Conservation (phyloP, 164 flowering plant species). For the Brasenia schreberi region DNA sequence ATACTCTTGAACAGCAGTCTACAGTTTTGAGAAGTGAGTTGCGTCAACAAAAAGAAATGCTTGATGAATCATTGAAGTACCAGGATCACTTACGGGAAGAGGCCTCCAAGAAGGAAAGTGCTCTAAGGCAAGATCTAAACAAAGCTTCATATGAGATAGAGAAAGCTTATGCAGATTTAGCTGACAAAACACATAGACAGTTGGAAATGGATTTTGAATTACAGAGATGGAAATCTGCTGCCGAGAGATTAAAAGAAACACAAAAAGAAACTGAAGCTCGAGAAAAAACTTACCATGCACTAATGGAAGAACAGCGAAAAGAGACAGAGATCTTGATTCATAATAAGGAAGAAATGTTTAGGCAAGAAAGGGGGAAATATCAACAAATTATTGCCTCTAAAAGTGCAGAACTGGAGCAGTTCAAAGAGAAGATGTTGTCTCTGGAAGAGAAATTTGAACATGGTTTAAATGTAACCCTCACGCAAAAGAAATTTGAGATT, state of each 20-base stretch:
- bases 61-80: conserved; percentile 16
- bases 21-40: conserved; percentile 16
- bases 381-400: conserved; percentile 22
- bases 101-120: conserved; percentile 15
- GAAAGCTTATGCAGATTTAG: conserved; percentile 17
- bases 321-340: conserved; percentile 32
- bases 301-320: conserved; percentile 10
- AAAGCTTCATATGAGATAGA: conserved; percentile 19
- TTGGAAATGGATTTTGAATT: conserved; percentile 12
- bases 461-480: conserved; percentile 7
- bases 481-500: conserved; percentile 13
- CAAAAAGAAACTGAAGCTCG: conserved; percentile 1
- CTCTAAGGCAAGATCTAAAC: conserved; percentile 12
- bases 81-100: conserved; percentile 18
- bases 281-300: conserved; percentile 14
- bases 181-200: conserved; percentile 13
- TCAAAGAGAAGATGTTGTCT: conserved; percentile 14
- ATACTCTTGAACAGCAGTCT: conserved; percentile 11
- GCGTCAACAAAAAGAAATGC: conserved; percentile 13
- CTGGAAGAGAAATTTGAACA: conserved; percentile 22
- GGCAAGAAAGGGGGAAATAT: conserved; percentile 25
- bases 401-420: conserved; percentile 21
- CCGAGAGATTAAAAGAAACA: conserved; percentile 7
- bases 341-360: conserved; percentile 21
- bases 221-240: conserved; percentile 17